Conservation (phyloP, 1,284 basidiomycete species). For the Trametes polyzona region DNA sequence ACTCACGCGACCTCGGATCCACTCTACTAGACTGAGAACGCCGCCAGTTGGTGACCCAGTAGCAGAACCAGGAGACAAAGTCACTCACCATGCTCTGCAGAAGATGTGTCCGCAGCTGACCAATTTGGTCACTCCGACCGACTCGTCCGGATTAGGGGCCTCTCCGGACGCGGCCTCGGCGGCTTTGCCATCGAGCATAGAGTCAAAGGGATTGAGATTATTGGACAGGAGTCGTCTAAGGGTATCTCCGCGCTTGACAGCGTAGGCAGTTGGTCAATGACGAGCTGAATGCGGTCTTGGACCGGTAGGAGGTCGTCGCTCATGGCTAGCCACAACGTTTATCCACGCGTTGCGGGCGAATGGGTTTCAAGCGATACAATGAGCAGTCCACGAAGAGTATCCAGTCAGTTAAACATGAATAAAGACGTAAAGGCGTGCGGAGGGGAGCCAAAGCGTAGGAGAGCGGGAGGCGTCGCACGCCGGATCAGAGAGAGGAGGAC, state of each 20-base stretch:
- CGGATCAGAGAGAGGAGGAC: slow-evolving; percentile 1
- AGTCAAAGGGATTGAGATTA: slow-evolving; percentile 57
- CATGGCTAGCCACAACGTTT: no score
- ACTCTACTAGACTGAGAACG: slow-evolving; percentile 61
- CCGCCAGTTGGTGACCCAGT: no score
- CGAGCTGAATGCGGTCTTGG: slow-evolving; percentile 32
- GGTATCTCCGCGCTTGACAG: slow-evolving; percentile 48
- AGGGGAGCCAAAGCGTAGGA: neutral
- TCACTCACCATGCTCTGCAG: slow-evolving; percentile 63
- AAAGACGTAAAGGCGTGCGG: neutral
- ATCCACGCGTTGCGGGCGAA: neutral
- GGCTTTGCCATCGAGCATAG: slow-evolving; percentile 42
- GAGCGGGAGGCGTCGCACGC: neutral
- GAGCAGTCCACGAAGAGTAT: neutral
- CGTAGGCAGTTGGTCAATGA: slow-evolving; percentile 47
- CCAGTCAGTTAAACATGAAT: slow-evolving; percentile 5
- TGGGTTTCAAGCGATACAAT: neutral
- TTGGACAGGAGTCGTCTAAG: slow-evolving; percentile 60
- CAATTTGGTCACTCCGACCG: slow-evolving; percentile 57
- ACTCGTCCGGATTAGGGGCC: slow-evolving; percentile 15
- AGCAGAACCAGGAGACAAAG: slow-evolving; percentile 4
- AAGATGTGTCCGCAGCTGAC: slow-evolving; percentile 66
- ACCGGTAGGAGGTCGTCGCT: slow-evolving; percentile 17
- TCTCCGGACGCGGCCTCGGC: slow-evolving; percentile 27
- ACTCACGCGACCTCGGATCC: slow-evolving; percentile 61